Conservation (phyloP, 2,329 filamentous ascomycete species). For the Emergomyces africanus region DNA sequence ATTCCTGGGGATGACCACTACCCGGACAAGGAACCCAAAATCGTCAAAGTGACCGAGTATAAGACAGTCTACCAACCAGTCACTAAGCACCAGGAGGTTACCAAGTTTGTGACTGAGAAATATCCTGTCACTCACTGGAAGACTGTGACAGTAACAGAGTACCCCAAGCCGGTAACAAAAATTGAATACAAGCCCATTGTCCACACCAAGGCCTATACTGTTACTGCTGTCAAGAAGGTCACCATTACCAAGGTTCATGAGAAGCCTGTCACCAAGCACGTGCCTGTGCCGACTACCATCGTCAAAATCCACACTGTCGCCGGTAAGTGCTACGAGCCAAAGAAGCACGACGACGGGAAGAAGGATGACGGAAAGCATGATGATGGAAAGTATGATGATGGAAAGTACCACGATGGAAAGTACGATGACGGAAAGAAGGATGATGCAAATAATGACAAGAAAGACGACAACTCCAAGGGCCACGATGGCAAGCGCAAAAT, state of each 20-base stretch:
- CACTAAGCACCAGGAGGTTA: background rate
- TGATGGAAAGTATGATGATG: background rate
- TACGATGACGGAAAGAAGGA: background rate
- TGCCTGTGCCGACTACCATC: background rate
- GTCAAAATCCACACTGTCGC: background rate
- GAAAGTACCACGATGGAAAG: background rate
- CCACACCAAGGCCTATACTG: constrained; percentile 1
- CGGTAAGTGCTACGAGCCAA: background rate
- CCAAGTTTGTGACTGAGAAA: background rate
- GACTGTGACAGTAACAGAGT: constrained; percentile 4
- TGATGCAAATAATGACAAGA: background rate
- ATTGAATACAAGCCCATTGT: constrained; percentile 3
- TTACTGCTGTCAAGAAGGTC: background rate
- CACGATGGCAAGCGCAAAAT: background rate
- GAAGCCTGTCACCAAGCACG: background rate
- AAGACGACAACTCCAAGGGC: background rate
- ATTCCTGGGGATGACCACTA: constrained; percentile 3
- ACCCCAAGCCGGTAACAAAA: constrained; percentile 1
- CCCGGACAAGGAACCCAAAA: background rate
- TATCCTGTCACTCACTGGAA: background rate
- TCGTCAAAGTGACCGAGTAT: background rate
- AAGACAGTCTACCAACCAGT: background rate
- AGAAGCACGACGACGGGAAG: background rate
- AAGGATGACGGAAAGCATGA: background rate
- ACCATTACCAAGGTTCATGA: constrained; percentile 1